Percentiles rank a stretch among this genome's conserved stretches.
phyloP scores from a whole-genome alignment of 148 eudicot species.

The Cornus florida region DNA sequence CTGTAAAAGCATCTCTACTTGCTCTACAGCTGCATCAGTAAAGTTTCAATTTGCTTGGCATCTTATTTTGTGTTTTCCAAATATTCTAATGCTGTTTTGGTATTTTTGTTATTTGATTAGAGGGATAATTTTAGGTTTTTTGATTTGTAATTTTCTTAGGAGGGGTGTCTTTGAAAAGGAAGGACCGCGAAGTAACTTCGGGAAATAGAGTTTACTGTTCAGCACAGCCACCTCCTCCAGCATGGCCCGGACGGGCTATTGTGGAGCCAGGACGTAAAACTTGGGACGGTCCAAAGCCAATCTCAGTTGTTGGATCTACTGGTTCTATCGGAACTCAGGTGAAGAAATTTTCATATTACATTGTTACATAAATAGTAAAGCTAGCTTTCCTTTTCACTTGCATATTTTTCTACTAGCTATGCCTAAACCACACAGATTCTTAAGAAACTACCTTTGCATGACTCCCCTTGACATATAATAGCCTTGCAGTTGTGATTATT shows the following conservation, averaged over 20 bases:
- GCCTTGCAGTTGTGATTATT: too few species aligned
- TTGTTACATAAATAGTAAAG: too few species aligned
- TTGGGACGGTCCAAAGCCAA: slow-evolving; percentile 97
- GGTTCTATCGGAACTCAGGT: slow-evolving; percentile 99
- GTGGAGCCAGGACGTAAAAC: slow-evolving; percentile 55
- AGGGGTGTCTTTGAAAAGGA: slow-evolving; percentile 57
- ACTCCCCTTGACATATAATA: too few species aligned
- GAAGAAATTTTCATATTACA: slow-evolving; percentile 2
- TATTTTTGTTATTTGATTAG: neutral
- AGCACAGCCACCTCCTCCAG: slow-evolving; percentile 83
- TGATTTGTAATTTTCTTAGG: slow-evolving; percentile 34
- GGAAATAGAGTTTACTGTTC: slow-evolving; percentile 72
- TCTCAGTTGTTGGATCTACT: slow-evolving; percentile 91
- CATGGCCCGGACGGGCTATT: slow-evolving; percentile 95
- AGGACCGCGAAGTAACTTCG: slow-evolving; percentile 39
- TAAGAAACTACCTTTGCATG: too few species aligned
- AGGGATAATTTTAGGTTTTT: neutral
- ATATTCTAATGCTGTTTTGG: too few species aligned
- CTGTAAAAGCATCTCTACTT: too few species aligned
- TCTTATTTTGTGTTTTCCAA: too few species aligned
- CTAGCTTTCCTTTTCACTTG: too few species aligned
- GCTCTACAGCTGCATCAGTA: too few species aligned
- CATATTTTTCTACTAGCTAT: too few species aligned
- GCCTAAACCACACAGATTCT: too few species aligned
- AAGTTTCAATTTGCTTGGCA: too few species aligned